Evolutionary conservation across 306 rosid genomes (phyloP).

Genomic region (Castanea mollissima): DNA sequence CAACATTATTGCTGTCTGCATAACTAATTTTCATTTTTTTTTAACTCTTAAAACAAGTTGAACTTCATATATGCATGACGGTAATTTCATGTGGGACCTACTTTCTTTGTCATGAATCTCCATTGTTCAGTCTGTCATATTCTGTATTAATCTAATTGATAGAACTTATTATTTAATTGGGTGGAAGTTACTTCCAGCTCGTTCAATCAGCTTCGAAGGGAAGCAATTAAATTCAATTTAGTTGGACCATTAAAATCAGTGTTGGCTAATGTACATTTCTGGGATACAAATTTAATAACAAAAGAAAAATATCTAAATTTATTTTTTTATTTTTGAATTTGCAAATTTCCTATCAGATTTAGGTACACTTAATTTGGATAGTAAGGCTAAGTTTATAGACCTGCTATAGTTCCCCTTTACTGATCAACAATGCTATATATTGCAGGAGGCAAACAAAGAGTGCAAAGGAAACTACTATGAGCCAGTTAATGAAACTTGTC

Average conservation of each 20-base stretch:
- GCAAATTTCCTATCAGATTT: not conserved
- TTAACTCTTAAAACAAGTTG: not conserved
- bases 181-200: not conserved
- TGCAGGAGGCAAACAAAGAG: slow-evolving; percentile 49
- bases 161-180: not conserved
- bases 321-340: not conserved
- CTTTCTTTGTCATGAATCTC: not conserved
- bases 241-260: not conserved
- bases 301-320: not conserved
- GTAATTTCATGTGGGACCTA: not conserved
- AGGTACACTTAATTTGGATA: not conserved
- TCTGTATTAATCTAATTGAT: not conserved
- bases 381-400: not conserved
- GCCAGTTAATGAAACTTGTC: slow-evolving; percentile 35
- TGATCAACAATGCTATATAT: slow-evolving; percentile 14
- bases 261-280: not conserved
- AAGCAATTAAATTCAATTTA: not conserved
- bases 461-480: slow-evolving; percentile 65
- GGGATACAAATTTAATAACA: not conserved
- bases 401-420: not conserved
- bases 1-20: not conserved
- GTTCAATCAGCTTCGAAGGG: not conserved
- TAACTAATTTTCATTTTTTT: not conserved
- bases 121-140: not conserved
- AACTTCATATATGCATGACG: not conserved